Conservation (phyloP, 768 basidiomycete genomes). For the Tubosaeta brunneosetosa region DNA sequence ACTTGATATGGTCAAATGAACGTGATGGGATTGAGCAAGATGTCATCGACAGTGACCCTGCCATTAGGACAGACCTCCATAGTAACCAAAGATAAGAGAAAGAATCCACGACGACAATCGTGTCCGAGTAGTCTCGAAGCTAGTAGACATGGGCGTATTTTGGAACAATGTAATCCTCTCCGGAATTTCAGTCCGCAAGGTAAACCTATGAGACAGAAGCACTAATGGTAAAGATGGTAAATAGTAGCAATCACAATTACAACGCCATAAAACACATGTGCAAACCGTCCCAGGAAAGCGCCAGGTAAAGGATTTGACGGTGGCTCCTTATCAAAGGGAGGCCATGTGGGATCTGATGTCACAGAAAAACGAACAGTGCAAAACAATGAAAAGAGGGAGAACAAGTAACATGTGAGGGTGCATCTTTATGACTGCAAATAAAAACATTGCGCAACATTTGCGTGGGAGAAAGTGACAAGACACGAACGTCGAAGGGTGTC, state of each 20-base stretch:
- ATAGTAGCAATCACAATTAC: not conserved
- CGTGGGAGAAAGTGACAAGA: not conserved
- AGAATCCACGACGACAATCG: not conserved
- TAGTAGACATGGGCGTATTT: not conserved
- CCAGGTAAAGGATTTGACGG: not conserved
- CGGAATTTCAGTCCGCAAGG: not conserved
- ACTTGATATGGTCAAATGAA: not conserved
- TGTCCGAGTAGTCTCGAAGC: not conserved
- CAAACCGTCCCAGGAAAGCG: not conserved
- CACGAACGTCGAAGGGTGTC: not conserved
- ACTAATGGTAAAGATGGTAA: not conserved
- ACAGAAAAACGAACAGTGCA: not conserved
- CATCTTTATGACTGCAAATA: conserved; percentile 2
- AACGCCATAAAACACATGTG: not conserved
- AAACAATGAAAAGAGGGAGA: not conserved
- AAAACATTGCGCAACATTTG: not conserved
- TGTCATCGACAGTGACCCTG: too few species aligned
- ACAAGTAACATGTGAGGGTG: conserved; percentile 6
- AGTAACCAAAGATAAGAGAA: too few species aligned
- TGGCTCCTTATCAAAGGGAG: not conserved
- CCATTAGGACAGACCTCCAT: too few species aligned
- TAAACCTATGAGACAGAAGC: not conserved
- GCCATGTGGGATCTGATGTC: not conserved
- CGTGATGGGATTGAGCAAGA: too few species aligned
- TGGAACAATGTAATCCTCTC: not conserved